These are phyloP conservation scores for Cenchrus purpureus DNA, from an alignment of 176 grass and related monocot genomes.

Conservation along the genomic window DNA sequence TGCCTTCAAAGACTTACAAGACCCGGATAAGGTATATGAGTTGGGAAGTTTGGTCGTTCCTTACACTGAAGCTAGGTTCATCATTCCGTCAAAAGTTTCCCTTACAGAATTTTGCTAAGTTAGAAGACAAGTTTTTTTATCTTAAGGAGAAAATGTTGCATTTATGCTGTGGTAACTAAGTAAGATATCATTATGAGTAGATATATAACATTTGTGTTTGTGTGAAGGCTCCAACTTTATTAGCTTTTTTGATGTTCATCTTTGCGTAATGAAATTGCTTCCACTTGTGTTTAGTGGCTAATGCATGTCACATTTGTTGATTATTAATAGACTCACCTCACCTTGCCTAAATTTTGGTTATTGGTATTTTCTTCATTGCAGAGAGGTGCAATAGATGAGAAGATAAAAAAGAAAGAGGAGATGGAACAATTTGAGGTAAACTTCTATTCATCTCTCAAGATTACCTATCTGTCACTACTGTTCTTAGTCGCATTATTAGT, in stretches of 20 bases:
- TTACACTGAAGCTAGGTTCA: neutral
- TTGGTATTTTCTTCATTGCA: constrained; percentile 43
- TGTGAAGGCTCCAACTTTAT: neutral
- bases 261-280: constrained; percentile 16
- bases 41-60: neutral
- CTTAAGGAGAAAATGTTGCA: neutral
- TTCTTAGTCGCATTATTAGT: neutral
- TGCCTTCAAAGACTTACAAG: constrained; percentile 94
- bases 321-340: neutral
- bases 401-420: constrained; percentile 94
- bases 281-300: neutral
- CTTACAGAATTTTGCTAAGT: neutral
- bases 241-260: neutral
- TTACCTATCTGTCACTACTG: neutral
- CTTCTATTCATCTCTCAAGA: constrained; percentile 29
- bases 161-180: neutral
- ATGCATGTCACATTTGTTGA: neutral
- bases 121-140: neutral
- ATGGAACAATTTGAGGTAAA: constrained; percentile 89
- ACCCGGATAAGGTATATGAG: constrained; percentile 80
- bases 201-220: neutral
- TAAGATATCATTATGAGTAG: neutral
- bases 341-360: constrained; percentile 22
- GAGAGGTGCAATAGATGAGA: constrained; percentile 85
- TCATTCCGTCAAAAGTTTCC: neutral